Evolutionary conservation across 2,329 filamentous ascomycete species (phyloP), one percentile per base, ranked within the genome.

Genomic region (Whalleya microplaca): DNA sequence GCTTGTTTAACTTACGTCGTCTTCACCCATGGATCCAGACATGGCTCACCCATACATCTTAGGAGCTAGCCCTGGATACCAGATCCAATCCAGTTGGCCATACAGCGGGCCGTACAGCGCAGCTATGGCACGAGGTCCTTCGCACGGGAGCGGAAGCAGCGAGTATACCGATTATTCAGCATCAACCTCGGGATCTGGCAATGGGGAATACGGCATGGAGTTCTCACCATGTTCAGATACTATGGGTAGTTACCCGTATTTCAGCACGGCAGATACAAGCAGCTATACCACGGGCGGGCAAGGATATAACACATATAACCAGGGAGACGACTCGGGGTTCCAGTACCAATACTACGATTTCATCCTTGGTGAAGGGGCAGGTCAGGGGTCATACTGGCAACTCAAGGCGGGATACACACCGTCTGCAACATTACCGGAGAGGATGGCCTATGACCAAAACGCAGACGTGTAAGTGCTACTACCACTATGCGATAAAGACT

Each of bases 321-420:
- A 45, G 37, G 27, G 20, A 18, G 49, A 55, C 14, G 45, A 53
- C 10, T 0, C 21, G 2, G 64, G 52, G 37, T 65, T 55, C 27
- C 29, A 44, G 4, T 59, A 49, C 23, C 43, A 53, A 14, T 54
- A 45, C 29, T 68, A 67, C 53, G 56, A 65, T 42, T 68, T 66
- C 49, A 41, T 65, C 49, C 41, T 53, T n/a, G 21, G 32, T 14
- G 59, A 48, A n/a, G 62, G 66, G 9, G 48, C 54, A 6, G 57
- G 58, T 10, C 63, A 64, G 45, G 52, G 51, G 3, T 51, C 66
- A 0, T 65, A 60, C 51, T 68, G 67, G 67, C 58, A 27, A 51
- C 51, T 66, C 23, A 68, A 58, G 44, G 40, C 52, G 3, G 42
- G 6, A 2, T 56, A 54, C 46, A 41, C 45, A 12, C 53, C 63